Base-by-base conservation (phyloP, 1,139 yeast species). In the Debaryomycetaceae sp. region DNA sequence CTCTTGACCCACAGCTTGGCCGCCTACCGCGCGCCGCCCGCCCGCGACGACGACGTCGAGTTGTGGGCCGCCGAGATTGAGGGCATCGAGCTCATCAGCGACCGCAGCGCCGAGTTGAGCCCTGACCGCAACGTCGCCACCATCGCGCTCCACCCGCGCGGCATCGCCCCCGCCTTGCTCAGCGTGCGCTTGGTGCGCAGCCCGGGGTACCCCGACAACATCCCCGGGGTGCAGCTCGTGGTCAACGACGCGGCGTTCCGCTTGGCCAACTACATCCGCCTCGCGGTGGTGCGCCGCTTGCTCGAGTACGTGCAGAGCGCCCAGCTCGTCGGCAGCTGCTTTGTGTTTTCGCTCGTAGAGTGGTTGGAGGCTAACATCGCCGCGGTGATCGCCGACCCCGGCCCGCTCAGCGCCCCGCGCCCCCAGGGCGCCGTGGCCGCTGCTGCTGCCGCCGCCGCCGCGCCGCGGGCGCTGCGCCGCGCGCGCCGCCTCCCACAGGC, bases 21-120 rank as follows among this genome's bases (percentile, higher is more conserved):
- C 0, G 51, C 49, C 17, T 50, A 49, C 23, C 34, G 2, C 32
- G 25, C 11, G 13, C 17, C 14, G 9, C n/a, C 6, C 4, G n/a
- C 9, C 11, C 11, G 19, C 5, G 28, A 16, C 16, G 23, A 27
- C 22, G 46, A 56, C 4, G 50, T 47, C 21, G 71, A 62, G 5
- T 50, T 72, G 9, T 89, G 96, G 96, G 52, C 61, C 2, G 83
- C 83, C 47, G 97, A 89, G 50, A 46, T 83, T n/a, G 84, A 80
- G 36, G 78, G 86, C 27, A 55, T 89, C 34, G 54, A 61, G 23
- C 65, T 78, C 22, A 75, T 84, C 28, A 75, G 75, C 40, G 48
- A 45, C 4, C 51, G 44, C 1, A 46, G 53, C 3, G 42, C 49
- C 20, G 45, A 51, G 3, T n/a, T n/a, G n/a, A n/a, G n/a, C n/a